Base-by-base conservation (phyloP, 257 asterid species). In the Salvia hispanica region DNA sequence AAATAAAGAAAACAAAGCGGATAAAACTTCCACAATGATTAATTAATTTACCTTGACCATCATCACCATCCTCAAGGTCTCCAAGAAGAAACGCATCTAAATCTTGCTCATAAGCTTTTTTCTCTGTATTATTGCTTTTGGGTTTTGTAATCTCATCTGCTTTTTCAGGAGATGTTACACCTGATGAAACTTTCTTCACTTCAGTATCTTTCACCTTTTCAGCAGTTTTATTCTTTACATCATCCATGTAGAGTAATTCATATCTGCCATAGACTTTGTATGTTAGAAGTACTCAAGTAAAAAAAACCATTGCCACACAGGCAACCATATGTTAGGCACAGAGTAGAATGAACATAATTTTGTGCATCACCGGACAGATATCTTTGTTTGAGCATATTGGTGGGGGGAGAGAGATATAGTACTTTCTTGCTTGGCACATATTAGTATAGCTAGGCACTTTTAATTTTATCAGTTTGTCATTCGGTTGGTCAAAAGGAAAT, bases 41-140 rank as follows among this genome's bases (percentile, higher is more conserved):
- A 25, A 33, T 12, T 64, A 62, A 18, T 61, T 12, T 88, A 93
- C 99, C 97, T 86, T 88, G 88, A 58, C 85, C 96, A 61, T 83
- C 91, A 77, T 90, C 97, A 34, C 88, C 81, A 61, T 86, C 99
- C 72, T 82, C 96, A 9, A 70, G 74, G 60, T 90, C 97, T 76
- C 99, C 97, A 28, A 93, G 89, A 68, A 93, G 97, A 79, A 88
- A 93, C 21, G 86, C 90, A 67, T 93, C 99, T 85, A 94, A 84
- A 82, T 94, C 99, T 82, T 88, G 87, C 72, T 94, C 99, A 34
- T 95, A 79, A 68, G 87, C 69, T 62, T 84, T 74, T 63, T 88
- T 52, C 67, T 81, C 74, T 21, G 54, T 65, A 75, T 66, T 78
- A 64, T 84, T 84, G 66, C 67, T 84, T 76, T 83, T 80, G 48